Percentiles rank a stretch among this genome's conserved stretches.
phyloP scores from a whole-genome alignment of 768 basidiomycete species.

The Albatrellus ellisii region DNA sequence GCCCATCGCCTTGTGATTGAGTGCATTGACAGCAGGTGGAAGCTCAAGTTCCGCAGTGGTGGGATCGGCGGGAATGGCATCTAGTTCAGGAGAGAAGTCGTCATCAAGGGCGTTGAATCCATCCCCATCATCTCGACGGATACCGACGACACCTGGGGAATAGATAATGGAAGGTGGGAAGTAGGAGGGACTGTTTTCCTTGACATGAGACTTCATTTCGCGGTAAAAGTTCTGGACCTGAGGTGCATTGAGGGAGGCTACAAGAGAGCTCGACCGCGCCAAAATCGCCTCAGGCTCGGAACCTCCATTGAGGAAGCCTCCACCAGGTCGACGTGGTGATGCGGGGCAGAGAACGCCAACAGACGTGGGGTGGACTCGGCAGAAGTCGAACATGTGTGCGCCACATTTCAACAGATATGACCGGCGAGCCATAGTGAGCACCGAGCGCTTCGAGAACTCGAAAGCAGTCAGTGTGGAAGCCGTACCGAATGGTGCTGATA shows the following conservation, averaged over 20 bases:
- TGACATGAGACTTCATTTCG: conserved; percentile 2
- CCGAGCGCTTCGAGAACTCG: conserved; percentile 8
- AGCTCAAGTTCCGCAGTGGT: conserved; percentile 10
- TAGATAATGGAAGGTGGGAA: conserved; percentile 9
- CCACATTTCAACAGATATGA: too few relatives aligned
- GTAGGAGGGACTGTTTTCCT: background rate
- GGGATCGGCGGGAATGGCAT: conserved; percentile 13
- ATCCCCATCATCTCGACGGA: conserved; percentile 13
- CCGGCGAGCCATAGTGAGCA: conserved; percentile 10
- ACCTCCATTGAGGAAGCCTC: conserved; percentile 7
- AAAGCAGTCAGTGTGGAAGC: conserved; percentile 1
- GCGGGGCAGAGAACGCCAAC: conserved; percentile 9
- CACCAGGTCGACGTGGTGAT: conserved; percentile 6
- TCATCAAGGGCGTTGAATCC: conserved; percentile 5
- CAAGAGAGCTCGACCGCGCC: conserved; percentile 10
- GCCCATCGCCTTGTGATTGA: conserved; percentile 11
- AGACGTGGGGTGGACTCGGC: background rate
- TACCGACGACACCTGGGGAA: conserved; percentile 9
- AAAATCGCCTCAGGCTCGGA: conserved; percentile 6
- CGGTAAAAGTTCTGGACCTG: conserved; percentile 4
- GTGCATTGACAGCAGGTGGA: conserved; percentile 10
- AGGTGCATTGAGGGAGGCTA: conserved; percentile 7
- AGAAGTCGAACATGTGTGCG: conserved; percentile 3
- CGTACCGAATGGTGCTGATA: background rate
- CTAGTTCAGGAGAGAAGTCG: conserved; percentile 11